These are phyloP conservation scores for Cystobasidium pallidum DNA, from an alignment of 1,284 basidiomycete species.

Conservation along the genomic window DNA sequence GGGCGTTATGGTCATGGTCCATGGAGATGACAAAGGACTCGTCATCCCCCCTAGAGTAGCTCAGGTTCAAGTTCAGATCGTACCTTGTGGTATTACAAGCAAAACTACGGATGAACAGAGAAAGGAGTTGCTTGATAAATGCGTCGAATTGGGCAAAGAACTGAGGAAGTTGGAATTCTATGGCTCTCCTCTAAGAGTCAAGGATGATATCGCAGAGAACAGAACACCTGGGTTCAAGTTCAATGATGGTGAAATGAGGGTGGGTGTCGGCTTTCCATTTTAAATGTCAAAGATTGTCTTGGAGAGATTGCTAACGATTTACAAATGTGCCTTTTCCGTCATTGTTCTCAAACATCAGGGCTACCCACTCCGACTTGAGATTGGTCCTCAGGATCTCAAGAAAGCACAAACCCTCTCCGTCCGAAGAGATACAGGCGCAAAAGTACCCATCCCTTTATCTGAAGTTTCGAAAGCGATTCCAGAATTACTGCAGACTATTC, in stretches of 20 bases:
- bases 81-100: conserved; percentile 89
- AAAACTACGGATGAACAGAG: conserved; percentile 71
- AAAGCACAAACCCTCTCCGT: conserved; percentile 82
- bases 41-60: conserved; percentile 95
- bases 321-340: conserved; percentile 2
- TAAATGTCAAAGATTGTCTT: neutral
- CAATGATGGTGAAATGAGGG: conserved; percentile 99
- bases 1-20: conserved; percentile 99
- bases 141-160: conserved; percentile 67
- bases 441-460: conserved; percentile 71
- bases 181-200: conserved; percentile 73
- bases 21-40: conserved; percentile 96
- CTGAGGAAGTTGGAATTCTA: conserved; percentile 40
- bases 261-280: conserved; percentile 54
- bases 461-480: conserved; percentile 67
- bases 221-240: conserved; percentile 99
- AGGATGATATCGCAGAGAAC: conserved; percentile 88
- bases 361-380: conserved; percentile 93
- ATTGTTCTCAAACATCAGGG: conserved; percentile 63
- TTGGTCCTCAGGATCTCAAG: conserved; percentile 89
- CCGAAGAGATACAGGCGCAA: conserved; percentile 81
- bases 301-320: neutral
- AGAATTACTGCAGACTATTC: conserved; percentile 79
- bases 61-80: conserved; percentile 84
- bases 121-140: conserved; percentile 74